Conservation (phyloP, 2,329 filamentous ascomycete genomes). For the Mariannaea sp. region DNA sequence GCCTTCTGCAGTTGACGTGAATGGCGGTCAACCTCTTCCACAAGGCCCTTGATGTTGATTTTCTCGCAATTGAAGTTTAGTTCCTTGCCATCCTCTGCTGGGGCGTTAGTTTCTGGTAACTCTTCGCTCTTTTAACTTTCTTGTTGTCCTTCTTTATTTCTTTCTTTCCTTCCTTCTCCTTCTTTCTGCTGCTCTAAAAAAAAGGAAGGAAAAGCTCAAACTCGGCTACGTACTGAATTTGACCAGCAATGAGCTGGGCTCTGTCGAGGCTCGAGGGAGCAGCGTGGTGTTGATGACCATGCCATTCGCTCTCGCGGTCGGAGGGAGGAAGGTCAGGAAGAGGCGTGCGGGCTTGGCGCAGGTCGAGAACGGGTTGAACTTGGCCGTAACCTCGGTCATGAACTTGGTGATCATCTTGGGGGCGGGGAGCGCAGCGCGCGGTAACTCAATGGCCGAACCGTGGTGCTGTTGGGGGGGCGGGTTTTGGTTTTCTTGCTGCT, state of each 20-base stretch:
- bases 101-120: slow-evolving; percentile 30
- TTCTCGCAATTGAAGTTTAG: slow-evolving; percentile 81
- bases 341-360: slow-evolving; percentile 82
- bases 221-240: slow-evolving; percentile 92
- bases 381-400: slow-evolving; percentile 81
- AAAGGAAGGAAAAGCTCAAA: too few species aligned
- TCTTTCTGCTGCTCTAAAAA: too few species aligned
- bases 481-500: slow-evolving; percentile 4
- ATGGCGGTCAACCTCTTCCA: slow-evolving; percentile 89
- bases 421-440: slow-evolving; percentile 18
- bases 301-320: slow-evolving; percentile 71
- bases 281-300: slow-evolving; percentile 81
- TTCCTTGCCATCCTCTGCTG: slow-evolving; percentile 86
- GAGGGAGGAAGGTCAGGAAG: slow-evolving; percentile 84
- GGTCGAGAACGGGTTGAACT: slow-evolving; percentile 90
- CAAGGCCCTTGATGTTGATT: slow-evolving; percentile 81
- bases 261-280: slow-evolving; percentile 70
- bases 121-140: too few species aligned
- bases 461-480: neutral
- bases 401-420: slow-evolving; percentile 80
- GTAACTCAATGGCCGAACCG: slow-evolving; percentile 12
- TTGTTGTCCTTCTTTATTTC: too few species aligned
- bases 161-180: too few species aligned
- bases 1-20: slow-evolving; percentile 81
- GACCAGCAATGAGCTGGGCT: slow-evolving; percentile 71